Conservation (phyloP, 2,329 filamentous ascomycete genomes). For the Neocatenulostroma microsporum region DNA sequence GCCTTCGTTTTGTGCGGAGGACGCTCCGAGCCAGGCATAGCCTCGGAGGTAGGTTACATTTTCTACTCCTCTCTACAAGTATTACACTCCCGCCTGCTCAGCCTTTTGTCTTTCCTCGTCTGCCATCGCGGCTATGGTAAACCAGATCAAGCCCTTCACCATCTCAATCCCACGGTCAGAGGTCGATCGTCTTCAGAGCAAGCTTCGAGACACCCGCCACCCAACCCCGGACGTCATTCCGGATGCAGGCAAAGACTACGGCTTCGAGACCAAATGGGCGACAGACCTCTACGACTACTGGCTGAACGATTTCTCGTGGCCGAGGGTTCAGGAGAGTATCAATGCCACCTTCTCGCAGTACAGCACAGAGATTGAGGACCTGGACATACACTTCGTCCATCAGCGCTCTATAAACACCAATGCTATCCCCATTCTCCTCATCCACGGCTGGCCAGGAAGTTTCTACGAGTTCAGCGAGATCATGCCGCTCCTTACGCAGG, state of each 20-base stretch:
- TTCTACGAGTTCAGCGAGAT: conserved; percentile 40
- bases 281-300: conserved; percentile 29
- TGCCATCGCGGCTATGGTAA: too few species aligned
- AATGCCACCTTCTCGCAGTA: conserved; percentile 26
- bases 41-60: too few species aligned
- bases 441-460: conserved; percentile 41
- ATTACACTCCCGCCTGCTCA: too few species aligned
- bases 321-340: conserved; percentile 27
- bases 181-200: conserved; percentile 30
- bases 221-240: conserved; percentile 30
- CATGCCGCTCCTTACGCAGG: conserved; percentile 27
- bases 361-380: conserved; percentile 28
- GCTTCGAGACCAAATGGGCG: conserved; percentile 28
- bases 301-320: conserved; percentile 30
- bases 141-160: conserved; percentile 29
- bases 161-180: conserved; percentile 29
- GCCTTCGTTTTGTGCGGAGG: too few species aligned
- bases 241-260: conserved; percentile 30
- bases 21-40: too few species aligned
- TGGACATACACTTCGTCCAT: conserved; percentile 36
- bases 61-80: too few species aligned
- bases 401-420: conserved; percentile 25
- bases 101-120: too few species aligned
- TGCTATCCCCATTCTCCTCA: conserved; percentile 36
- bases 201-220: conserved; percentile 29